Evolutionary conservation across 2,329 filamentous ascomycete genomes (phyloP).

Genomic region (Hypocreales sp.): DNA sequence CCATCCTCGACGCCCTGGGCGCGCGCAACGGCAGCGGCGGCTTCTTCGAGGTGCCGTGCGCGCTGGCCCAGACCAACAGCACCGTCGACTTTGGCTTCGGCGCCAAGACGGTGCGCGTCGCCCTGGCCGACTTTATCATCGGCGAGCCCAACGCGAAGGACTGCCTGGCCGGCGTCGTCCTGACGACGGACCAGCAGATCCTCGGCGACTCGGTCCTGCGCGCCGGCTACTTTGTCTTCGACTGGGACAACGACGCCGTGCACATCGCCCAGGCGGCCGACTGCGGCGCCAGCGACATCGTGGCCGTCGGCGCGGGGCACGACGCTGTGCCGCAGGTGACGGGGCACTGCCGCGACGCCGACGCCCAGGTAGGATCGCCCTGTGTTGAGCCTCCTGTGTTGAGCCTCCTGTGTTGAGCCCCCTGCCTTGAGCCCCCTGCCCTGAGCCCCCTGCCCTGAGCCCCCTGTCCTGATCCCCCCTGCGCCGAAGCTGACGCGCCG

Average conservation of each 20-base stretch:
- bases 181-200: conserved; percentile 25
- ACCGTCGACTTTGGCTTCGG: conserved; percentile 34
- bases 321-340: conserved; percentile 16
- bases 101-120: conserved; percentile 22
- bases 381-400: no score
- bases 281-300: conserved; percentile 22
- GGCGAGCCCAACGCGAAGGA: conserved; percentile 17
- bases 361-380: no score
- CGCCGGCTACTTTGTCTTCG: conserved; percentile 29
- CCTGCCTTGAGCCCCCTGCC: no score
- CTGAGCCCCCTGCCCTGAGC: no score
- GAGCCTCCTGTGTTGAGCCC: no score
- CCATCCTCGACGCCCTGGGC: conserved; percentile 26
- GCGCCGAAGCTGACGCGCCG: conserved; percentile 2
- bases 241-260: conserved; percentile 26
- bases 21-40: conserved; percentile 23
- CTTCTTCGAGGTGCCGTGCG: conserved; percentile 29
- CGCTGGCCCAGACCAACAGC: conserved; percentile 16
- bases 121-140: conserved; percentile 33
- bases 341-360: conserved; percentile 20
- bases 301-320: conserved; percentile 16
- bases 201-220: conserved; percentile 26
- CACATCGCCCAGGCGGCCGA: conserved; percentile 25
- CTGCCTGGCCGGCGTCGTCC: conserved; percentile 27
- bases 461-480: no score